A percentile compares a stretch with the other conserved stretches of the same genome.
These are phyloP conservation scores for Digitaria exilis DNA, from an alignment of 202 grass and related monocot genomes.

Conservation along the genomic window DNA sequence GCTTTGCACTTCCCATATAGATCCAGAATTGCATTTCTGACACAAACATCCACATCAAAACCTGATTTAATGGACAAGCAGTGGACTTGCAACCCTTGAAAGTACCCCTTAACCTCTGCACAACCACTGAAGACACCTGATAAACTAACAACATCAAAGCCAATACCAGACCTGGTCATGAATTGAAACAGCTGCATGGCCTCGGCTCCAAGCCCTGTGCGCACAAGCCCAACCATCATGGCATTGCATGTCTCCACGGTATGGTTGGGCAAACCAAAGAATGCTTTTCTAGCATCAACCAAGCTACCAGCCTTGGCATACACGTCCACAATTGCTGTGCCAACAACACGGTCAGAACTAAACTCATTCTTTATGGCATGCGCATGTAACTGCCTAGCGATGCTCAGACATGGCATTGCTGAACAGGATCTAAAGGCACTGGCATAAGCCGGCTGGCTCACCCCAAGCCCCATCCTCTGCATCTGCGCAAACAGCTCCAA, in stretches of 20 bases:
- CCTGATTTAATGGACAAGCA: slow-evolving; percentile 72
- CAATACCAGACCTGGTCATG: slow-evolving; percentile 50
- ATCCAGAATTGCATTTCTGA: slow-evolving; percentile 77
- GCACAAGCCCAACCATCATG: slow-evolving; percentile 82
- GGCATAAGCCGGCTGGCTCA: too few relatives aligned
- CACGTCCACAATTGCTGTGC: slow-evolving; percentile 81
- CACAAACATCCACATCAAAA: too few relatives aligned
- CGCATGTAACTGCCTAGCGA: too few relatives aligned
- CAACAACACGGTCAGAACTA: slow-evolving; percentile 76
- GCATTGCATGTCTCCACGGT: slow-evolving; percentile 77
- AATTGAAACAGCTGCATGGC: too few relatives aligned
- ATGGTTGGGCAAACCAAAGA: slow-evolving; percentile 63
- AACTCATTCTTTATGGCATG: too few relatives aligned
- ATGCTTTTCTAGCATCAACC: slow-evolving; percentile 68
- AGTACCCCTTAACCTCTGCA: slow-evolving; percentile 64
- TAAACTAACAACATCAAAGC: slow-evolving; percentile 74
- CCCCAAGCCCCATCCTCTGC: too few relatives aligned
- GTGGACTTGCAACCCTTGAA: slow-evolving; percentile 71
- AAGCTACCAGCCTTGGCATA: slow-evolving; percentile 73
- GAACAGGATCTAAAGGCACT: too few relatives aligned
- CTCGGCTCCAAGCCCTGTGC: slow-evolving; percentile 53
- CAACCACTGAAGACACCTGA: slow-evolving; percentile 79
- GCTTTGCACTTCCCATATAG: slow-evolving; percentile 95
- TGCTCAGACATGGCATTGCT: too few relatives aligned
- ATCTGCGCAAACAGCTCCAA: slow-evolving; percentile 75